phyloP scores from a whole-genome alignment of 257 asterid genomes.

The Petunia secreta region DNA sequence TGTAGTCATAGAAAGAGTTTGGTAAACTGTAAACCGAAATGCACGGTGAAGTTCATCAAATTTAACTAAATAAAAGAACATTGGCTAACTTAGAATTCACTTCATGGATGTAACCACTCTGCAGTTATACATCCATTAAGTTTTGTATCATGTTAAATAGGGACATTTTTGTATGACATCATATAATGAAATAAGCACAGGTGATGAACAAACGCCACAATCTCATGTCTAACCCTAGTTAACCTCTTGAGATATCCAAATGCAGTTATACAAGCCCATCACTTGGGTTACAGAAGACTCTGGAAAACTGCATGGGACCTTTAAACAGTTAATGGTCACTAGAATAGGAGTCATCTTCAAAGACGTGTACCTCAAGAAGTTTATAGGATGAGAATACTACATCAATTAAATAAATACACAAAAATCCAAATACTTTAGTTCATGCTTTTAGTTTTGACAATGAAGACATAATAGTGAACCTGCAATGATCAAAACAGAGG shows the following conservation, averaged over 20 bases:
- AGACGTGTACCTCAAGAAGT: neutral
- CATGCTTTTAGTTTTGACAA: neutral
- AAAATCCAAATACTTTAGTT: neutral
- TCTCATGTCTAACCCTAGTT: neutral
- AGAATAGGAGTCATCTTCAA: slow-evolving; percentile 24
- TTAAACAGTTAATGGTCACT: neutral
- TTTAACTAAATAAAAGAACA: slow-evolving; percentile 15
- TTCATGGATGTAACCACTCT: neutral
- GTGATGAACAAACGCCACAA: neutral
- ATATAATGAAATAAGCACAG: neutral
- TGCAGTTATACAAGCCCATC: neutral
- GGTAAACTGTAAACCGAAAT: neutral
- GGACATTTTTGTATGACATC: neutral
- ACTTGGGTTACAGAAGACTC: neutral
- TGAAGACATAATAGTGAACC: slow-evolving; percentile 9
- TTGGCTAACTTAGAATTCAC: neutral
- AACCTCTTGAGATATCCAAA: neutral
- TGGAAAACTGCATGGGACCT: neutral
- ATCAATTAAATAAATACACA: neutral
- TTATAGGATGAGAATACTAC: neutral
- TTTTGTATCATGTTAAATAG: neutral
- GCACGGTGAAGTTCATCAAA: slow-evolving; percentile 10
- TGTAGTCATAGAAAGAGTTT: slow-evolving; percentile 1
- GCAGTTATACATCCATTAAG: neutral
- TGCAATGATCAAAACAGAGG: neutral